A percentile compares a stretch with the other conserved stretches of the same genome.
These are phyloP conservation scores for Chimonanthus praecox DNA, from an alignment of 164 flowering plant species.

Conservation along the genomic window DNA sequence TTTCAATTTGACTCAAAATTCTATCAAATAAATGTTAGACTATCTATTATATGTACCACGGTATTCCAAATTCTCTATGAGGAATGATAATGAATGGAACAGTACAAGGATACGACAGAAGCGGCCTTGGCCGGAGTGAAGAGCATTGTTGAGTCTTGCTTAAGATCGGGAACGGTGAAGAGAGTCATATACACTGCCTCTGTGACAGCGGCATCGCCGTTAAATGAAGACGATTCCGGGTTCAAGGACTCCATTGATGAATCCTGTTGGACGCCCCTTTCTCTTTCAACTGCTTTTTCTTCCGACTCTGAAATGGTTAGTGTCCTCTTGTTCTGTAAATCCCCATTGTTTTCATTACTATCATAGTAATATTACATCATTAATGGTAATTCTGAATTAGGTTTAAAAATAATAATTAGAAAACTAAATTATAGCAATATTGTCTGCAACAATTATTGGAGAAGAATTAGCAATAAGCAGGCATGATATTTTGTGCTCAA, in stretches of 20 bases:
- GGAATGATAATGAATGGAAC: neutral
- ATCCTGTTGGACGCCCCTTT: slow-evolving; percentile 42
- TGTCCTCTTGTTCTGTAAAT: neutral
- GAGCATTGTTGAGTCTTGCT: slow-evolving; percentile 29
- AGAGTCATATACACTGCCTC: slow-evolving; percentile 43
- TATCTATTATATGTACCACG: too few species aligned
- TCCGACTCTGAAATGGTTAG: slow-evolving; percentile 14
- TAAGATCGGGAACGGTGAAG: slow-evolving; percentile 39
- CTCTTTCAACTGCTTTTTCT: slow-evolving; percentile 15
- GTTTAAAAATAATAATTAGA: too few species aligned
- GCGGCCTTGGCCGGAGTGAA: slow-evolving; percentile 33
- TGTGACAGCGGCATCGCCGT: slow-evolving; percentile 33
- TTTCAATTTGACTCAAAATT: too few species aligned
- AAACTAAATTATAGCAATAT: too few species aligned
- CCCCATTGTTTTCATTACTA: neutral
- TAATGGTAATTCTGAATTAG: too few species aligned
- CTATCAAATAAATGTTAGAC: too few species aligned
- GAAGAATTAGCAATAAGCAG: too few species aligned
- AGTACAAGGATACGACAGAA: slow-evolving; percentile 35
- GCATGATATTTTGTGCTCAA: too few species aligned
- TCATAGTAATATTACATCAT: neutral
- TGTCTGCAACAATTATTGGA: too few species aligned
- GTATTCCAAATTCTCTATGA: neutral
- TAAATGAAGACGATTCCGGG: slow-evolving; percentile 35
- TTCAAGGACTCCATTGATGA: slow-evolving; percentile 36